Percentiles rank a stretch among this genome's conserved stretches.
Evolutionary conservation across 1,284 basidiomycete species (phyloP).

Genomic region (Stygiomarasmius scandens): DNA sequence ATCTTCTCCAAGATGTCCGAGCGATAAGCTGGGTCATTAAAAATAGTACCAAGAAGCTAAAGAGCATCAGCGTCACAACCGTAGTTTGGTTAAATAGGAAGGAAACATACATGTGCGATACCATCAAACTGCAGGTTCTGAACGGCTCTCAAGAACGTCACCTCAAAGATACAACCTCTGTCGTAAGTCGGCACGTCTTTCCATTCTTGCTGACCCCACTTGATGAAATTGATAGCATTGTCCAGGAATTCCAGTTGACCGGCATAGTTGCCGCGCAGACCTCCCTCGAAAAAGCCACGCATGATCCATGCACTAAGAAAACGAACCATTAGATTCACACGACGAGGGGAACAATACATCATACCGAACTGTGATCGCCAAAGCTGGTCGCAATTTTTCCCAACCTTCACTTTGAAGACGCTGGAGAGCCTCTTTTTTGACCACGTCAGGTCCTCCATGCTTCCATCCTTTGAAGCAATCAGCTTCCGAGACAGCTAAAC

Average conservation of each 20-base stretch:
- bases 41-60: neutral
- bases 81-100: neutral
- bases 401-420: slow-evolving; percentile 38
- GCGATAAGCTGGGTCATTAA: neutral
- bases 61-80: neutral
- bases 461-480: slow-evolving; percentile 32
- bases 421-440: slow-evolving; percentile 35
- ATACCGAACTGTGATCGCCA: slow-evolving; percentile 44
- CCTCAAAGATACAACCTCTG: slow-evolving; percentile 32
- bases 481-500: slow-evolving; percentile 32
- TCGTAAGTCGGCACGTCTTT: slow-evolving; percentile 28
- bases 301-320: slow-evolving; percentile 37
- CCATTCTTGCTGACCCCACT: slow-evolving; percentile 42
- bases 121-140: slow-evolving; percentile 22
- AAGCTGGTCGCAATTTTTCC: slow-evolving; percentile 37
- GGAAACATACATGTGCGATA: slow-evolving; percentile 6
- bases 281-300: slow-evolving; percentile 33
- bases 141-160: slow-evolving; percentile 32
- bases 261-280: slow-evolving; percentile 13
- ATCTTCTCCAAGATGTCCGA: slow-evolving; percentile 3
- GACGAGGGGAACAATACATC: slow-evolving; percentile 3
- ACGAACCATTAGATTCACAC: too few species aligned
- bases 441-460: slow-evolving; percentile 27
- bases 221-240: slow-evolving; percentile 37
- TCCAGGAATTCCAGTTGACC: slow-evolving; percentile 29